Evolutionary conservation across 257 asterid genomes (phyloP).

Genomic region (Asclepias syriaca): DNA sequence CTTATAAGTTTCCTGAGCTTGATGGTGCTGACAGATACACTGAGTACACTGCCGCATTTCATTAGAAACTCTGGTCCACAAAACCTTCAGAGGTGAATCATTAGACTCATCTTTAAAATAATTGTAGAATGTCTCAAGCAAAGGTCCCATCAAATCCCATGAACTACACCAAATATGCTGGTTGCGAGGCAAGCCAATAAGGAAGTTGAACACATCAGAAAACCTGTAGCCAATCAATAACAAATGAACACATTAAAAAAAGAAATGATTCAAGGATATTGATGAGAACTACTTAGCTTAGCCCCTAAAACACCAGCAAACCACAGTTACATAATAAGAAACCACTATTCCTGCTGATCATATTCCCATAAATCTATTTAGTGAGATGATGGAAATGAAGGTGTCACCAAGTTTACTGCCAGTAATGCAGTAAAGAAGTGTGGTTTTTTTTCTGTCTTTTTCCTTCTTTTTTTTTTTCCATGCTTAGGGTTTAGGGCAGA

Average conservation of each 20-base stretch:
- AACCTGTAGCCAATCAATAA: slow-evolving; percentile 51
- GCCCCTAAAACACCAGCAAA: not conserved
- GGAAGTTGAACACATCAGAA: slow-evolving; percentile 78
- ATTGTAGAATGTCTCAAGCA: slow-evolving; percentile 84
- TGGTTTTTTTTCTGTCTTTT: not conserved
- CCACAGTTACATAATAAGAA: not conserved
- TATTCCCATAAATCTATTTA: not conserved
- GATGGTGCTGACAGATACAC: slow-evolving; percentile 91
- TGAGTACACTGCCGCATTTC: slow-evolving; percentile 78
- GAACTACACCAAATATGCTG: slow-evolving; percentile 83
- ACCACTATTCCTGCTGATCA: not conserved
- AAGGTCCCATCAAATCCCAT: slow-evolving; percentile 94
- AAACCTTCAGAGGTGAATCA: slow-evolving; percentile 79
- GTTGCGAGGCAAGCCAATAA: slow-evolving; percentile 57
- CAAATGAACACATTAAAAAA: not conserved
- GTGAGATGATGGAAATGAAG: no score
- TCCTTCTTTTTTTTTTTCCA: not conserved
- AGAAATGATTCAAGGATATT: not conserved
- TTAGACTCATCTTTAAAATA: slow-evolving; percentile 54
- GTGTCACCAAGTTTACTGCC: not conserved
- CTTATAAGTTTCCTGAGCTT: slow-evolving; percentile 69
- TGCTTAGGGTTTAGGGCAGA: no score
- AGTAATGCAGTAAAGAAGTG: not conserved
- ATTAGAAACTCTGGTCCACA: slow-evolving; percentile 57
- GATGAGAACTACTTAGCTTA: not conserved